Base-by-base conservation (phyloP, 306 rosid genomes). In the Neltuma alba region DNA sequence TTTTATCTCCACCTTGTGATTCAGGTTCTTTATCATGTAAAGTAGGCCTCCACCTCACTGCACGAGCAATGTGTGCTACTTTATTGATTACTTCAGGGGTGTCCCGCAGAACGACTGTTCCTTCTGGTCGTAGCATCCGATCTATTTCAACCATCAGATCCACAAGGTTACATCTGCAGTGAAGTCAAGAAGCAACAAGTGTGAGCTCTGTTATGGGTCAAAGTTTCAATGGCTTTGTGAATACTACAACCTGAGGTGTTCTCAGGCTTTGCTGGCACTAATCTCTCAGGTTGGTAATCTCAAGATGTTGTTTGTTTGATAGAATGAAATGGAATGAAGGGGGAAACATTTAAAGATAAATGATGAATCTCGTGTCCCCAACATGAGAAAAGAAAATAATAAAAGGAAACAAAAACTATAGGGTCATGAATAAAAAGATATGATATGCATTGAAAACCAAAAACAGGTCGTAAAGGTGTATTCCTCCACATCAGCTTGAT, bases 71-170 rank as follows among this genome's bases (percentile, higher is more conserved):
- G 73, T 81, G 89, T 54, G 85, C 92, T 68, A 95, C 88, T 82
- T 85, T 89, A 16, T 92, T 94, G 20, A 92, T 84, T 40, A 91
- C 91, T 78, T 95, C 95, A 15, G 97, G 94, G 40, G 90, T 45
- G 83, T 90, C 98, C 75, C 97, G 88, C 21, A 95, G 70, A 78
- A 95, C 86, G 62, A 92, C 80, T 0, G 93, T 91, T 86, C 97
- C 99, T 84, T 91, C 94, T 0, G 99, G 99, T 9, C 99, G 95
- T 83, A 95, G 70, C 37, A 95, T 87, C 38, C 97, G 91, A 79
- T 95, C 99, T 75, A 95, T 91, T 84, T 95, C 99, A 38, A 90
- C 98, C 94, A 95, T 85, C 85, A 95, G 87, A 81, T 95, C 99
- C 75, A 92, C 92, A 42, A 95, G 88, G 85, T 78, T 86, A 85